Evolutionary conservation across 2,329 filamentous ascomycete species (phyloP).

Genomic region (Penicillium sp.): DNA sequence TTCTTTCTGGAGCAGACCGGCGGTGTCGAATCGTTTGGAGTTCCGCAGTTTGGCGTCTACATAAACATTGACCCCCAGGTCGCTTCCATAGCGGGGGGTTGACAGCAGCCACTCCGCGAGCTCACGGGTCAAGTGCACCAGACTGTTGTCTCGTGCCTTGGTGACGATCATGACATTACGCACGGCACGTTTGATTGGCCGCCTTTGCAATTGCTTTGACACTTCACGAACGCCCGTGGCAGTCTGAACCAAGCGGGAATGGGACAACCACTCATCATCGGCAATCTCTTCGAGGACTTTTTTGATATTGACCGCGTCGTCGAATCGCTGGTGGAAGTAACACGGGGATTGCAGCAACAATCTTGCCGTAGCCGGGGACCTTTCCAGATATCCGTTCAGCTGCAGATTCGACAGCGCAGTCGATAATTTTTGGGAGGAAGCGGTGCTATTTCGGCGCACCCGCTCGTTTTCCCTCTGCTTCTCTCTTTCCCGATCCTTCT

Average conservation of each 20-base stretch:
- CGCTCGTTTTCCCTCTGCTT: background rate
- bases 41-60: constrained; percentile 93
- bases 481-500: background rate
- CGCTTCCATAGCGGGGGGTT: constrained; percentile 85
- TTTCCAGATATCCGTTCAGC: constrained; percentile 46
- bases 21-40: constrained; percentile 84
- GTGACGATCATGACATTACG: constrained; percentile 98
- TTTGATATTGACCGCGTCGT: constrained; percentile 92
- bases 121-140: constrained; percentile 87
- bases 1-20: constrained; percentile 73
- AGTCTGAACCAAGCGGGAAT: constrained; percentile 92
- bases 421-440: constrained; percentile 65
- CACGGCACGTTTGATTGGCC: constrained; percentile 89
- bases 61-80: constrained; percentile 93
- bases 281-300: constrained; percentile 94
- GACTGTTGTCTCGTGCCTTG: constrained; percentile 91
- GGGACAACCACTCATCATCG: constrained; percentile 84
- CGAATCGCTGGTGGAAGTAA: constrained; percentile 97
- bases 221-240: constrained; percentile 94
- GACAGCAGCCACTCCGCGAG: constrained; percentile 84
- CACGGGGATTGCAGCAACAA: constrained; percentile 86
- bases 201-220: constrained; percentile 88
- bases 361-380: constrained; percentile 49
- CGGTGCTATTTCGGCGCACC: constrained; percentile 48
- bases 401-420: constrained; percentile 60